Evolutionary conservation across 1,284 basidiomycete genomes (phyloP).

Genomic region (Austroboletus novae-zelandiae): DNA sequence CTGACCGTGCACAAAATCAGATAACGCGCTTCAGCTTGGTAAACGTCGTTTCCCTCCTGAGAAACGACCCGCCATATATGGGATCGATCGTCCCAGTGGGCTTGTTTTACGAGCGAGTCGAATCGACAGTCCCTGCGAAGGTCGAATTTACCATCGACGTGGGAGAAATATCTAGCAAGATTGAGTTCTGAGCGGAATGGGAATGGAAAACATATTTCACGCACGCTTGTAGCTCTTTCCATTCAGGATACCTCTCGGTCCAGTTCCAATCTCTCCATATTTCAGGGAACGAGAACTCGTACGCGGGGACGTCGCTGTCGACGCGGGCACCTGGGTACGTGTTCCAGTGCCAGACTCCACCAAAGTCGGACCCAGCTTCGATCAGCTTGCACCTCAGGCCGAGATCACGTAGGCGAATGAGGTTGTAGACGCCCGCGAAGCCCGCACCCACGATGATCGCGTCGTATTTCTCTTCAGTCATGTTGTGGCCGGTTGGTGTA

Average conservation of each 20-base stretch:
- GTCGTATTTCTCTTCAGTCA: slow-evolving; percentile 8
- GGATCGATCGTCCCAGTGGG: slow-evolving; percentile 13
- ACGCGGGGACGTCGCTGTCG: slow-evolving; percentile 12
- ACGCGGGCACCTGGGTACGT: slow-evolving; percentile 19
- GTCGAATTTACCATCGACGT: slow-evolving; percentile 13
- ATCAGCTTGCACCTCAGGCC: slow-evolving; percentile 15
- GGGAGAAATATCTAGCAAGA: slow-evolving; percentile 13
- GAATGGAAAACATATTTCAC: background rate
- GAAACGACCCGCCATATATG: slow-evolving; percentile 15
- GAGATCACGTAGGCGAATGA: slow-evolving; percentile 11
- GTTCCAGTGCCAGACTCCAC: slow-evolving; percentile 21
- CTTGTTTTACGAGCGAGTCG: slow-evolving; percentile 11
- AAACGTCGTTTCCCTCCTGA: slow-evolving; percentile 1
- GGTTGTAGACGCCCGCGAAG: slow-evolving; percentile 12
- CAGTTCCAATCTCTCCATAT: slow-evolving; percentile 21
- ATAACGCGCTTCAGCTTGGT: slow-evolving; percentile 6
- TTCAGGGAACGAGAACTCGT: slow-evolving; percentile 15
- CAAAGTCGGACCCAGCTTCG: slow-evolving; percentile 17
- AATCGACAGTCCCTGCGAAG: slow-evolving; percentile 14
- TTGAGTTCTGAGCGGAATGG: background rate
- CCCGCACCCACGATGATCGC: slow-evolving; percentile 17
- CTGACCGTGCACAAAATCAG: slow-evolving; percentile 15
- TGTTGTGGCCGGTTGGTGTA: background rate
- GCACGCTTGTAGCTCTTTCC: slow-evolving; percentile 12
- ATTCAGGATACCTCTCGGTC: slow-evolving; percentile 17